Evolutionary conservation across 2,329 filamentous ascomycete genomes (phyloP).

Genomic region (Beauveria caledonica): DNA sequence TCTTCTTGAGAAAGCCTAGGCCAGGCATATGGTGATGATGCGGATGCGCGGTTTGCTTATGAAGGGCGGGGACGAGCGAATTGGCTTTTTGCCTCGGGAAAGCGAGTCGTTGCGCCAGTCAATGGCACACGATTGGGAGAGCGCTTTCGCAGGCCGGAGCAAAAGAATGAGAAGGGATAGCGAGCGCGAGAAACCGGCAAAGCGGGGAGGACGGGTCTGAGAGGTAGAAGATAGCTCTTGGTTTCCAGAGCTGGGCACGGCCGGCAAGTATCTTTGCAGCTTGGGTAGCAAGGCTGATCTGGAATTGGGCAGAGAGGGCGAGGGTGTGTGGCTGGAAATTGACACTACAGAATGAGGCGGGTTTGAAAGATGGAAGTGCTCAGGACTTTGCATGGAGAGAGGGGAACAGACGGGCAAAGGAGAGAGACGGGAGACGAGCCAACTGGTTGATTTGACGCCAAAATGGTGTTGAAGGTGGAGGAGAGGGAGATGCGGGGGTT

Average conservation of each 20-base stretch:
- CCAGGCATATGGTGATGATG: slow-evolving; percentile 63
- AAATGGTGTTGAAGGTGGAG: slow-evolving; percentile 1
- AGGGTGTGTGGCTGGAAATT: background rate
- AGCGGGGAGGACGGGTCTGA: background rate
- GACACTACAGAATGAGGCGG: background rate
- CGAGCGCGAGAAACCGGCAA: slow-evolving; percentile 5
- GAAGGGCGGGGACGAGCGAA: background rate
- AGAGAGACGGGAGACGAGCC: background rate
- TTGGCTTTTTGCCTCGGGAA: background rate
- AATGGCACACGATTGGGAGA: slow-evolving; percentile 10
- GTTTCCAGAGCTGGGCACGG: background rate
- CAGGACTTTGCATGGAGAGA: background rate
- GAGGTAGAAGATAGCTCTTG: slow-evolving; percentile 1
- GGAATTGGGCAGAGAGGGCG: background rate
- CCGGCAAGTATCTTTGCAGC: background rate
- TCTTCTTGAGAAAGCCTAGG: slow-evolving; percentile 96
- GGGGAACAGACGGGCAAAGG: background rate
- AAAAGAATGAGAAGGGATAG: slow-evolving; percentile 11
- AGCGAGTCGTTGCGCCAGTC: background rate
- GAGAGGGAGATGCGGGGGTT: slow-evolving; percentile 7
- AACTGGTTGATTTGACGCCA: background rate
- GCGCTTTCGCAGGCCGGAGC: background rate
- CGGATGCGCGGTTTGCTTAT: background rate
- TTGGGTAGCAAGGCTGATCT: background rate
- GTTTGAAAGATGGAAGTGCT: background rate